Percentiles rank a stretch among this genome's conserved stretches.
phyloP scores from a whole-genome alignment of 2,329 filamentous ascomycete genomes.

The Sporothrix globosa region DNA sequence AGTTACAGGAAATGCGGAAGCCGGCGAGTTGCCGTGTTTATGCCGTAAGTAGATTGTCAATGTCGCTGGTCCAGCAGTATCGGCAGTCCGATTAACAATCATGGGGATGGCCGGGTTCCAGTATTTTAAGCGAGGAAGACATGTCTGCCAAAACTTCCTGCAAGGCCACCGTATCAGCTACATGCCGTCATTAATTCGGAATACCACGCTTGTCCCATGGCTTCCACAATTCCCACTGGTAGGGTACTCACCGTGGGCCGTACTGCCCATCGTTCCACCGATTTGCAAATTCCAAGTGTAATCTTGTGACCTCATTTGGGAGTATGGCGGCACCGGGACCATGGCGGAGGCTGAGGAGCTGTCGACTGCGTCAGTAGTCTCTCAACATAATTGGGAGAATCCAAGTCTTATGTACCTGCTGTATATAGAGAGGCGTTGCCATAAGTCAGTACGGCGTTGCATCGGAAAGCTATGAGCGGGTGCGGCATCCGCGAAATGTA shows the following conservation, averaged over 20 bases:
- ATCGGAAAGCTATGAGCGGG: neutral
- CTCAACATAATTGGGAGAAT: neutral
- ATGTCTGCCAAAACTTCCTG: constrained; percentile 87
- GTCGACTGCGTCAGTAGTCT: constrained; percentile 8
- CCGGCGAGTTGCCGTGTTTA: constrained; percentile 32
- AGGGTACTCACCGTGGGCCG: constrained; percentile 64
- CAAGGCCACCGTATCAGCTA: neutral
- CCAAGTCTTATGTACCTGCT: constrained; percentile 49
- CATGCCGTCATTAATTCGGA: neutral
- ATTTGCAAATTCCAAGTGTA: constrained; percentile 73
- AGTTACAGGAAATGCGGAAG: constrained; percentile 27
- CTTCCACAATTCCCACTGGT: neutral
- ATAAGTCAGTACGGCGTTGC: neutral
- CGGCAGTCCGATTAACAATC: constrained; percentile 70
- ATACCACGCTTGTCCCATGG: neutral
- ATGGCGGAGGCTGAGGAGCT: constrained; percentile 75
- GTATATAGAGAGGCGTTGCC: constrained; percentile 22
- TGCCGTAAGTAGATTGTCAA: constrained; percentile 68
- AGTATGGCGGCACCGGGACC: constrained; percentile 83
- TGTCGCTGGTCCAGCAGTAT: constrained; percentile 60
- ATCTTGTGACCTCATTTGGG: constrained; percentile 72
- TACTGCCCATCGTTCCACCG: constrained; percentile 68
- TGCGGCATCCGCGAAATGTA: neutral
- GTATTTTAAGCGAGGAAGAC: constrained; percentile 86
- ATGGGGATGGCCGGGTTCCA: constrained; percentile 88